Conservation (phyloP, 345 rosid species). For the Linum lewisii region DNA sequence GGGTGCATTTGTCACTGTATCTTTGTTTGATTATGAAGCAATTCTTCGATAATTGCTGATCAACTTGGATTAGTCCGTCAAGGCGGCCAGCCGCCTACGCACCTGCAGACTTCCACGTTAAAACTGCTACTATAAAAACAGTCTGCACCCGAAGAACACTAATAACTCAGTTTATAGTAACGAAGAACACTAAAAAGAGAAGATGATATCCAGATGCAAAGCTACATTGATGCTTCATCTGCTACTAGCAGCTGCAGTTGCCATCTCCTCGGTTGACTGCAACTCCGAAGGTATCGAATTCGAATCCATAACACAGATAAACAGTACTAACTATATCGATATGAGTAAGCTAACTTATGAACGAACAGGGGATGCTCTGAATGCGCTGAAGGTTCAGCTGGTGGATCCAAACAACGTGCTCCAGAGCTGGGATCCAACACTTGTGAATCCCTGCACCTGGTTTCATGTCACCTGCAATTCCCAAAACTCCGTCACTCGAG, state of each 20-base stretch:
- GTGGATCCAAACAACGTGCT: conserved; percentile 31
- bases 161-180: not conserved
- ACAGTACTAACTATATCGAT: not conserved
- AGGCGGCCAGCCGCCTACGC: too few relatives aligned
- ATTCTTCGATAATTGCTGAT: too few relatives aligned
- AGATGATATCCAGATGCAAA: not conserved
- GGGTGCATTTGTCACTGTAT: too few relatives aligned
- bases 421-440: conserved; percentile 34
- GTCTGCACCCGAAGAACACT: too few relatives aligned
- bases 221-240: not conserved
- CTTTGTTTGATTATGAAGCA: too few relatives aligned
- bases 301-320: not conserved
- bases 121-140: too few relatives aligned
- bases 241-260: not conserved
- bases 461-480: conserved; percentile 29
- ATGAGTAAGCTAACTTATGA: not conserved
- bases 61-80: too few relatives aligned
- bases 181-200: not conserved
- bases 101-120: too few relatives aligned
- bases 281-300: conserved; percentile 20
- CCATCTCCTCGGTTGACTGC: conserved; percentile 11
- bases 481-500: conserved; percentile 15
- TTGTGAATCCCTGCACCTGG: conserved; percentile 42
- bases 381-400: conserved; percentile 19
- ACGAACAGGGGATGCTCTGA: conserved; percentile 25